Evolutionary conservation across 2,329 filamentous ascomycete species (phyloP), one percentile per base, ranked within the genome.

Genomic region (Exserohilum turcica): DNA sequence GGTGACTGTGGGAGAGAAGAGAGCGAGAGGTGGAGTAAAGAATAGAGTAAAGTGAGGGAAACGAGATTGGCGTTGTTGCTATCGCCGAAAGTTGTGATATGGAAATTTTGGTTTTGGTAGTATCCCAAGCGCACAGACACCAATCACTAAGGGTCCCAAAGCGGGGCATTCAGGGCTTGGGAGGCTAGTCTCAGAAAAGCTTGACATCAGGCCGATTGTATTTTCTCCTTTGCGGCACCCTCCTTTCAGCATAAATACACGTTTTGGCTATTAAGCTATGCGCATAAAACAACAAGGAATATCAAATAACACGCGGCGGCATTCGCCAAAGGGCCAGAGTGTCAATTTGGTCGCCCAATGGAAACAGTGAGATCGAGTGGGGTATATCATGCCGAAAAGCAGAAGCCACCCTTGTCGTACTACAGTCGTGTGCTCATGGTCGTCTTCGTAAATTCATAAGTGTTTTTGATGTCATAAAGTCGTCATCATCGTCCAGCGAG

Each of bases 341-440:
- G 52, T 49, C 61, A 56, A 59, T 58, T 52, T 59, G 32, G 19
- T 13, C 19, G 28, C 39, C 33, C 43, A 32, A 29, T 5, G 24
- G 43, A 40, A 29, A 46, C 56, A 56, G n/a, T 40, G 29, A 35
- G 15, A 52, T 40, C 40, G 61, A 67, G 67, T 66, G 62, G 70
- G 70, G 67, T 73, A 70, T 71, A 69, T 67, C 64, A 50, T 64
- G 57, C 61, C 47, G 66, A 67, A 64, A 54, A 64, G 65, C 59
- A 64, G 60, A 68, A 43, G 55, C 59, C 58, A 50, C 61, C 65
- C 62, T 65, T 63, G 39, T 57, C 57, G 46, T 55, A 32, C 43
- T 49, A 7, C 21, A 63, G 48, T 65, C 65, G 55, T 70, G 48
- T 33, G 16, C 19, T 53, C 47, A 24, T 53, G 15, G 21, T 43